Base-by-base conservation (phyloP, 2,329 filamentous ascomycete species). In the Pseudogymnoascus sp. region DNA sequence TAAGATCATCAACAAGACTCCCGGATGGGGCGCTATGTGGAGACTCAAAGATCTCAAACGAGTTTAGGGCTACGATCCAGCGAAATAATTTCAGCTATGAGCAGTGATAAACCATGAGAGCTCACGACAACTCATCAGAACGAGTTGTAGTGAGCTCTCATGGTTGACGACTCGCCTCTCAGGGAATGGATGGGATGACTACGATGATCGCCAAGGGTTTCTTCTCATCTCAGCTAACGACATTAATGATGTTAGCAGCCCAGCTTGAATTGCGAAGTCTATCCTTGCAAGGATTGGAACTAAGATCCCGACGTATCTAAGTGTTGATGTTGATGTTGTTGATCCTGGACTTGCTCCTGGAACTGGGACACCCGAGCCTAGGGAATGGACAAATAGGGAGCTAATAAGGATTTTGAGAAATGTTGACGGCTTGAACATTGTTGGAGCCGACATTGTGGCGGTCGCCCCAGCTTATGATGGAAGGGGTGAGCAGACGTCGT, bases 371-470 rank as follows among this genome's bases (percentile, higher is more conserved):
- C 92, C 92, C 0, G 92, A 96, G 78, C 89, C 91, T 0, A 92
- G 93, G 64, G 92, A 92, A 39, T 96, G 92, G 92, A 95, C 90
- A 5, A 96, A 89, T 16, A 81, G 92, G 61, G 93, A 96, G 78
- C 79, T 96, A 69, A 93, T 96, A 67, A 81, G 89, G 11, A 91
- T 96, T 64, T 76, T 96, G 73, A 80, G 91, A 34, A 91, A 90
- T 0, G 83, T 96, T 45, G 92, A 96, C 77, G 83, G 80, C 0
- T 74, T 96, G 73, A 96, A 96, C 72, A 77, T 96, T 3, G 90
- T 96, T 3, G 93, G 91, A 1, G 93, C 91, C 0, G 93, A 96
- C 76, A 84, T 96, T 60, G 93, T 97, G 4, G 93, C 96, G 79
- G 90, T 96, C 7, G 86, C 88, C 47, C 92, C 92, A 0, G 89